Evolutionary conservation across 2,329 filamentous ascomycete species (phyloP), one percentile per base, ranked within the genome.

Genomic region (Dichotomopilus funicola): DNA sequence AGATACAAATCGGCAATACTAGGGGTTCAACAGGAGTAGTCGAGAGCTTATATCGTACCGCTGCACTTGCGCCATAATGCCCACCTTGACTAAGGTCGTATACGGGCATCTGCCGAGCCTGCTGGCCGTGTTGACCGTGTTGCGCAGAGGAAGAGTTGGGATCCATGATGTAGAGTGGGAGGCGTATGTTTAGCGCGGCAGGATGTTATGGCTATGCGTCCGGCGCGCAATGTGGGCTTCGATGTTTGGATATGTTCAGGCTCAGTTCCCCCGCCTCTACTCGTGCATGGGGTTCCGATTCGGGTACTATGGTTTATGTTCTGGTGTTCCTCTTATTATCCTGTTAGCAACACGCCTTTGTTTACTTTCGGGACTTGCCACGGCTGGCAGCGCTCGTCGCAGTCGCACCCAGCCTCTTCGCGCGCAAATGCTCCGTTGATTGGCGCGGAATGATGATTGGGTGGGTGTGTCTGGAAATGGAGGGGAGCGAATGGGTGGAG

Each of bases 71-170:
- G 68, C 87, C 87, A 75, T 90, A 91, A 71, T 91, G 88, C 52
- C 88, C 88, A 59, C 86, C 87, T 67, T 87, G 83, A 63, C 75
- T 79, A 50, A 82, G 82, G 71, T 91, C 87, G 70, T 91, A 91
- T n/a, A 81, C 78, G 12, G 83, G 83, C 49, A 58, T 53, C 51
- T 59, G 59, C 40, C 53, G 57, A 65, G 81, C 78, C 61, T 79
- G 76, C 62, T 82, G 80, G 65, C 74, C 77, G 67, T 80, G 77
- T 67, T 85, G 82, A 49, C 72, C 67, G 66, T 82, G 80, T 59
- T 79, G 55, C 46, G 54, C 56, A 57, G 81, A 71, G 57, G 75
- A 73, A 59, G 78, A 74, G 61, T 78, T 73, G 65, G 72, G 73
- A 63, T 85, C 81, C 81, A 85, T 85, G 63, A 59, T 70, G 62